Base-by-base conservation (phyloP, 2,329 filamentous ascomycete species). In the Xylaria hypoxylon region DNA sequence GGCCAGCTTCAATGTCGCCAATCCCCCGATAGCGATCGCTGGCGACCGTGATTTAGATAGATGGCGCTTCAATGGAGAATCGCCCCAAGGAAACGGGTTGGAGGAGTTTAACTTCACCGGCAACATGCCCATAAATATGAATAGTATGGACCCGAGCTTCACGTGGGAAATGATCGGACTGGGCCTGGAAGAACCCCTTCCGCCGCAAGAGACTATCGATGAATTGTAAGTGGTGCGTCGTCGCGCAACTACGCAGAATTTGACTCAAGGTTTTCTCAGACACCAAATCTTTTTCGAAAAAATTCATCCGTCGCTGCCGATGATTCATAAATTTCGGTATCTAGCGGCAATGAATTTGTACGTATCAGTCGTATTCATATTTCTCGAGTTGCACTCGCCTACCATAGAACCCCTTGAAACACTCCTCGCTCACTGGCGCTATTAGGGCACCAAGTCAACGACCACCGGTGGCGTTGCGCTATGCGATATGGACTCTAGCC, bases 401-500 rank as follows among this genome's bases (percentile, higher is more conserved):
- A 35, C 26, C 28, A 15, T 15, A 6, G 2, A 24, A 13, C 24
- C 17, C 1, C 15, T 33, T 19, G 19, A 35, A 48, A 53, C 40
- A 28, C 44, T 62, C 24, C 13, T 56, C 35, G 56, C 67, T 69
- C 53, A 71, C 60, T 48, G 33, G 57, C 15, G 26, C 33, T 57
- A 40, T 31, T 67, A 90, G 87, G 59, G 88, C 93, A n/a, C 93
- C 93, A 19, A 89, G 89, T 68, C 90, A 94, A 82, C 89, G 95
- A 28, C 95, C 96, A 1, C 93, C 95, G 0, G 89, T 97, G 33
- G 93, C 92, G 70, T 81, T 99, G 56, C 89, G 96, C 72, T 99
- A 99, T 80, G 93, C 92, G 62, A 96, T 98, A 85, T 98, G 95
- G 95, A 92, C 91, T n/a, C 82, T 94, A 74, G 94, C 95, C n/a